Evolutionary conservation across 2,329 filamentous ascomycete species (phyloP).

Genomic region (Ceratocystis variospora): DNA sequence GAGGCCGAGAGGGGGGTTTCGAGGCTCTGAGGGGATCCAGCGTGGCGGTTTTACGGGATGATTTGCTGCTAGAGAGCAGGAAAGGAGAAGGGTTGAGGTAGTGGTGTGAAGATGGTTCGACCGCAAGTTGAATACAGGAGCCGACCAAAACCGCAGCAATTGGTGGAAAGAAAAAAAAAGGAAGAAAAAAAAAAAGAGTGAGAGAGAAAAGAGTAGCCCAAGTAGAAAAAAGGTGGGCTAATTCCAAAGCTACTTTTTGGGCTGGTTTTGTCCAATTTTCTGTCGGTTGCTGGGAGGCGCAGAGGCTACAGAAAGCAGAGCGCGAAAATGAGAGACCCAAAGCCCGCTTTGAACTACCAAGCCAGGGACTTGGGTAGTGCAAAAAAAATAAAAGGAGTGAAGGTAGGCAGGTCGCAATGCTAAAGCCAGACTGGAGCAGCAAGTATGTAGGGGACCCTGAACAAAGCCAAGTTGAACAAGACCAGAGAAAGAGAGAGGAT

Average conservation of each 20-base stretch:
- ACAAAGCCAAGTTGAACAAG: not conserved
- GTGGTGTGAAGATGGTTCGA: slow-evolving; percentile 11
- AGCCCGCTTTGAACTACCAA: slow-evolving; percentile 4
- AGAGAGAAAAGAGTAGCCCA: not conserved
- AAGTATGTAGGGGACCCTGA: slow-evolving; percentile 1
- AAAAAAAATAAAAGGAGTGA: not conserved
- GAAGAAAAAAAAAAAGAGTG: not conserved
- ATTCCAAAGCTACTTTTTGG: not conserved
- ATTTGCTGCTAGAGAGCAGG: slow-evolving; percentile 8
- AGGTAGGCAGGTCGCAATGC: slow-evolving; percentile 1
- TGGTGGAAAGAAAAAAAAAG: not conserved
- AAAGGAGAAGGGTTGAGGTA: not conserved
- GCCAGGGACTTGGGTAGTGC: not conserved
- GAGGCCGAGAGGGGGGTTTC: slow-evolving; percentile 14
- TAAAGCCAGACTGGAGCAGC: not conserved
- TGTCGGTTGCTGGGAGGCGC: not conserved
- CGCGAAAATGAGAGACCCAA: not conserved
- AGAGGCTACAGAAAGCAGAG: not conserved
- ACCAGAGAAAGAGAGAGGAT: not conserved
- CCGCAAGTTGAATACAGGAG: not conserved
- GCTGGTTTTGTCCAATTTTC: not conserved
- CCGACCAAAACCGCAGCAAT: slow-evolving; percentile 1
- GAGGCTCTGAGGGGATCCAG: slow-evolving; percentile 19
- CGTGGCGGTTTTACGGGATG: slow-evolving; percentile 13
- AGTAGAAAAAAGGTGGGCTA: not conserved